A percentile compares a stretch with the other conserved stretches of the same genome.
Evolutionary conservation across 495 filamentous ascomycete genomes (phyloP).

Genomic region (Copromyces sp.): DNA sequence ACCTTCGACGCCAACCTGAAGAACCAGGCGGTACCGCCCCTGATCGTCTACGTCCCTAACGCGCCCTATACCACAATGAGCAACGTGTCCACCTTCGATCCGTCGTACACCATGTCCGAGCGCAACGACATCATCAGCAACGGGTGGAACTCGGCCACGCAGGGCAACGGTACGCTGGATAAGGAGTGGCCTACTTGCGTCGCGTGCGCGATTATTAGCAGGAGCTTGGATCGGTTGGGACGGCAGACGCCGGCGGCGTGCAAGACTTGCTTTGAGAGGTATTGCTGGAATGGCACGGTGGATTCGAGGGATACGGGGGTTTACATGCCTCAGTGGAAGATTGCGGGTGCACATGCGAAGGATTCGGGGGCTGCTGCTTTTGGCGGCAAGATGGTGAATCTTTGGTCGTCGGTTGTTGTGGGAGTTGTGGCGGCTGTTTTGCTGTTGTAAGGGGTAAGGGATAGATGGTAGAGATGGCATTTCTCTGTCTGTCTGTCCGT

Average conservation of each 20-base stretch:
- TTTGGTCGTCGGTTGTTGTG: neutral
- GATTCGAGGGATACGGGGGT: constrained; percentile 26
- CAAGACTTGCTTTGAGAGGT: constrained; percentile 60
- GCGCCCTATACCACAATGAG: constrained; percentile 60
- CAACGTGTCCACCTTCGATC: constrained; percentile 67
- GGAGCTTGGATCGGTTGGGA: constrained; percentile 59
- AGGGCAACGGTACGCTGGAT: constrained; percentile 68
- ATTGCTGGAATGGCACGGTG: constrained; percentile 80
- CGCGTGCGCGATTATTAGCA: constrained; percentile 76
- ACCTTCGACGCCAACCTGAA: constrained; percentile 25
- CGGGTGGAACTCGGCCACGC: constrained; percentile 71
- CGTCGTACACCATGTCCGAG: constrained; percentile 47
- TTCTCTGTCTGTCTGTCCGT: no score
- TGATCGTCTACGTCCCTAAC: constrained; percentile 90
- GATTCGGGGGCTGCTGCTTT: neutral
- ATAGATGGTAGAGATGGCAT: neutral
- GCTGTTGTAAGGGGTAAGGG: neutral
- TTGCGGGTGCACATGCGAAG: constrained; percentile 10
- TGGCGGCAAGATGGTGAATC: neutral
- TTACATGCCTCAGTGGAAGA: constrained; percentile 26
- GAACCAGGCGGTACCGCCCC: constrained; percentile 37
- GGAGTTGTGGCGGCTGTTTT: constrained; percentile 4
- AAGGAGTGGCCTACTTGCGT: constrained; percentile 67
- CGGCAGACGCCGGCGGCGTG: constrained; percentile 57
- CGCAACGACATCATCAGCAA: constrained; percentile 75